Conservation (phyloP, 495 filamentous ascomycete species). For the Penicillium crystallinum region DNA sequence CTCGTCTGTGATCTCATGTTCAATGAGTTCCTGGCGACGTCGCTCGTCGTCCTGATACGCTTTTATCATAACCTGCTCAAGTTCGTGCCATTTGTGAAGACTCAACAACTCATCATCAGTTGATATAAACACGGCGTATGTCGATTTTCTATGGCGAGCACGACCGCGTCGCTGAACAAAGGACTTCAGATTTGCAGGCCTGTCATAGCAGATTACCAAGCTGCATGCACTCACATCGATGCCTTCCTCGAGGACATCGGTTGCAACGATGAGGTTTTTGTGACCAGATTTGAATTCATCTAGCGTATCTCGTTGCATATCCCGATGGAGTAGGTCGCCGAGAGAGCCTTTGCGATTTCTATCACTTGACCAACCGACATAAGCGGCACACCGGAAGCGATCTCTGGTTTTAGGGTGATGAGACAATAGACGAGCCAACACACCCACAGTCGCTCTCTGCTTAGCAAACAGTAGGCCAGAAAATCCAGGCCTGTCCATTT, state of each 20-base stretch:
- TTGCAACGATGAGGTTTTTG: constrained; percentile 76
- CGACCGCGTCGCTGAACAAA: constrained; percentile 87
- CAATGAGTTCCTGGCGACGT: constrained; percentile 36
- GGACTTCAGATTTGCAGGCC: constrained; percentile 70
- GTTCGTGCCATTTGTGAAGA: constrained; percentile 49
- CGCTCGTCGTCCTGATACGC: constrained; percentile 69
- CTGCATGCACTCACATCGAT: constrained; percentile 86
- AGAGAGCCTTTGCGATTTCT: constrained; percentile 47
- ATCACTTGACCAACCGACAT: constrained; percentile 65
- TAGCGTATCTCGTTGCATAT: constrained; percentile 55
- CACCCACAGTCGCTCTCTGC: constrained; percentile 63
- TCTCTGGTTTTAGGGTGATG: constrained; percentile 51
- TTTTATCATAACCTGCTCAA: constrained; percentile 70
- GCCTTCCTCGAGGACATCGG: constrained; percentile 85
- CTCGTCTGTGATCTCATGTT: constrained; percentile 45
- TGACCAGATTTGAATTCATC: constrained; percentile 62
- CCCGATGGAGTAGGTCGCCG: constrained; percentile 53
- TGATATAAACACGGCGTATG: constrained; percentile 60
- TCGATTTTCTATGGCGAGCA: constrained; percentile 67
- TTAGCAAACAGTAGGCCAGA: constrained; percentile 76
- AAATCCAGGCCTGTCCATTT: constrained; percentile 40
- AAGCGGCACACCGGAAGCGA: constrained; percentile 54
- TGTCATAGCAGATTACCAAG: constrained; percentile 79
- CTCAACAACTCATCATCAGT: constrained; percentile 30
- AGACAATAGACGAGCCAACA: constrained; percentile 62